Percentiles rank a stretch among this genome's conserved stretches.
Conservation (phyloP, 768 basidiomycete genomes). For the Krasilnikovozyma curviuscula region DNA sequence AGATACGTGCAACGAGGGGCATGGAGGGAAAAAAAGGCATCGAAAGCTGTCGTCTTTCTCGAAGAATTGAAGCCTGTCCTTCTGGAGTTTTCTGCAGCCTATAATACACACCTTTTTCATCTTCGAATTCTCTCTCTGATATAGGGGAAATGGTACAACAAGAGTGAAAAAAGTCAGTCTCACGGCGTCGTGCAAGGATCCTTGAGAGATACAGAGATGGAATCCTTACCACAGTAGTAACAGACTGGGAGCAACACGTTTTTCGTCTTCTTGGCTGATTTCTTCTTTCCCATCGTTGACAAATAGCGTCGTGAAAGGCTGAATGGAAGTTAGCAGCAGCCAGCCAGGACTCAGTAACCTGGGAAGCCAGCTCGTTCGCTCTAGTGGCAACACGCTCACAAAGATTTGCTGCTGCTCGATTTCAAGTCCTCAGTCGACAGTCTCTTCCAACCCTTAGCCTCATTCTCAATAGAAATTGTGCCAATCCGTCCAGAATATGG, state of each 20-base stretch:
- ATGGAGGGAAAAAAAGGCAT: no score
- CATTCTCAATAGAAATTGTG: no score
- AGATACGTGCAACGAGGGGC: neutral
- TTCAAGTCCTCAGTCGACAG: no score
- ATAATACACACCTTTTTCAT: conserved; percentile 67
- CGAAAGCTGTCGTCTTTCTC: neutral
- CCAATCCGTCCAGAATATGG: no score
- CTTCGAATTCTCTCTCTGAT: conserved; percentile 83
- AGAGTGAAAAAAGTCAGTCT: neutral
- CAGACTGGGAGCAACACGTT: conserved; percentile 9
- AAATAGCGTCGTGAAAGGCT: neutral
- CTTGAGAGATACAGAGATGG: neutral
- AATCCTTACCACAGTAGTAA: conserved; percentile 10
- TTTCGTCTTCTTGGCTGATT: conserved; percentile 1
- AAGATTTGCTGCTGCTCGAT: no score
- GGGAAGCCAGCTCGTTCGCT: no score
- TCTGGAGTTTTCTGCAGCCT: neutral
- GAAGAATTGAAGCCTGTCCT: neutral
- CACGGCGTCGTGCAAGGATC: neutral
- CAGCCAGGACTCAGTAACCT: no score
- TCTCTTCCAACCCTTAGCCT: no score
- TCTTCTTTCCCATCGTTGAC: conserved; percentile 1
- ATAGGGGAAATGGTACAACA: neutral
- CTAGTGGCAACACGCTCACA: no score
- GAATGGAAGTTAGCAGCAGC: neutral